These are phyloP conservation scores for Cucurbita pepo DNA, from an alignment of 306 rosid genomes.

Conservation along the genomic window DNA sequence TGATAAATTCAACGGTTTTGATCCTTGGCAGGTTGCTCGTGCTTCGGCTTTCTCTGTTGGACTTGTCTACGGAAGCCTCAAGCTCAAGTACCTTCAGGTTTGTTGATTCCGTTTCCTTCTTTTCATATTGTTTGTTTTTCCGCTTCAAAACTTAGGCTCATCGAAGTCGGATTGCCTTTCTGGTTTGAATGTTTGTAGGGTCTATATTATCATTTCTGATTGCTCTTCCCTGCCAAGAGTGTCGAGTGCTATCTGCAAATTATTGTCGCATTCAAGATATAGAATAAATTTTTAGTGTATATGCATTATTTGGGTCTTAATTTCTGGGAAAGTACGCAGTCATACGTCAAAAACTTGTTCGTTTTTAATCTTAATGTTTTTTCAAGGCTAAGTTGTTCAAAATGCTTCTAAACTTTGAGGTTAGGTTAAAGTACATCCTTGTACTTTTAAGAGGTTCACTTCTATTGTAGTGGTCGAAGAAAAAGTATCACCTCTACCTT, in stretches of 20 bases:
- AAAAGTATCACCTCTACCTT: background rate
- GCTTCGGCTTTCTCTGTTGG: slow-evolving; percentile 80
- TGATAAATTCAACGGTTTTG: background rate
- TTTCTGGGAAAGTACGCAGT: background rate
- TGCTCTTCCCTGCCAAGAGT: background rate
- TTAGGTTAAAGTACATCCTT: background rate
- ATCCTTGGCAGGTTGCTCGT: slow-evolving; percentile 63
- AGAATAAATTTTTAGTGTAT: background rate
- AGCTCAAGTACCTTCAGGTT: slow-evolving; percentile 75
- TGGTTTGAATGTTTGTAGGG: background rate
- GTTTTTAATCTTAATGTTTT: background rate
- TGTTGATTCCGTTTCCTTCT: background rate
- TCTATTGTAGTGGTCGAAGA: background rate
- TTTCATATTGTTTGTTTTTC: background rate
- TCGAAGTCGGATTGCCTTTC: background rate
- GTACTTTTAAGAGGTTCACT: background rate
- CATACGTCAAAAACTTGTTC: background rate
- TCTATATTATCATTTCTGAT: background rate
- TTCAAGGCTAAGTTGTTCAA: background rate
- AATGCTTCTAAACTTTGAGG: background rate
- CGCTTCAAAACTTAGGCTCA: background rate
- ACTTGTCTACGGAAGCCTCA: slow-evolving; percentile 67
- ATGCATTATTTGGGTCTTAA: background rate
- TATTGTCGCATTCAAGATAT: background rate
- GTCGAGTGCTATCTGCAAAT: background rate